Evolutionary conservation across 805 yeast species (phyloP), one percentile per base, ranked within the genome.

Genomic region (Monosporozyma unispora): DNA sequence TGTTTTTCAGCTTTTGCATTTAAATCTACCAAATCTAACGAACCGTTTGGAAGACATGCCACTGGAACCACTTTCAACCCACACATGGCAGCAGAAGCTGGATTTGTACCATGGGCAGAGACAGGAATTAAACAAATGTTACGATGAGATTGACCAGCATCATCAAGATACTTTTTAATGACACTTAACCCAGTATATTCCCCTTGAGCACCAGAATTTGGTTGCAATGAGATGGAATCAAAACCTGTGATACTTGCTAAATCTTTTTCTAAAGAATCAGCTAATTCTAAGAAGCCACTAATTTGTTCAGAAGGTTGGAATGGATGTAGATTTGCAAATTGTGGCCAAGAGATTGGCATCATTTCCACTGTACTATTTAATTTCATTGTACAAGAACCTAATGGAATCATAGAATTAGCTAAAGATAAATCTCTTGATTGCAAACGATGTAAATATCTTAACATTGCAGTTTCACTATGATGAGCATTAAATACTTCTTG

Each of bases 191-290:
- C 99, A 14, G 98, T 80, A 70, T 85, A 93, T 70, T 93, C 99
- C 68, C 99, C 99, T 69, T 91, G 96, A 38, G 99, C 98, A 57
- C 99, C 99, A 38, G 97, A 87, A 66, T 93, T 93, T 54, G 99
- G 99, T 82, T 88, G 95, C 52, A 87, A 72, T 2, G 97, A 86
- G 19, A 95, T 84, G 39, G 87, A 91, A 52, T 82, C 87, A 61
- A 93, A 88, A 0, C 98, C 98, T 10, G 99, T 91, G 55, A 93
- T 90, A 55, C 85, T 87, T 50, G 90, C 86, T 57, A 93, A 74
- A 68, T 93, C 98, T 35, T 74, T 71, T 66, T 87, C 96, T 31
- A 93, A 77, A 62, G 87, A 95, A 21, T 68, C 62, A 46, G 90
- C 79, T 52, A 93, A 70, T 63, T 85, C 84, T 56, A 76, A 65